phyloP scores from a whole-genome alignment of 495 filamentous ascomycete genomes.

The Neurospora sp. region DNA sequence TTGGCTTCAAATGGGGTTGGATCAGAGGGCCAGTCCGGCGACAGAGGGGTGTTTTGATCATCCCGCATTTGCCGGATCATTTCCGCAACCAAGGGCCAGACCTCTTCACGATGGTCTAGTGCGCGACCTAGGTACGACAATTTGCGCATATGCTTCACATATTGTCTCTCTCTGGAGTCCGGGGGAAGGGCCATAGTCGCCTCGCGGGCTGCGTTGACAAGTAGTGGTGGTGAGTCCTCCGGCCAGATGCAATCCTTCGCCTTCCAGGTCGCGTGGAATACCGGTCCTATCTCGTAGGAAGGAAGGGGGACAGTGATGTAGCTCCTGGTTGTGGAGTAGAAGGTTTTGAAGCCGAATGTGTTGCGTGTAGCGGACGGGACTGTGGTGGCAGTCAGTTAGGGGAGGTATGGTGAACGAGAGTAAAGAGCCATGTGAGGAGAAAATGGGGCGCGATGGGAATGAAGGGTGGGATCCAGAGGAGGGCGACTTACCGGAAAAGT shows the following conservation, averaged over 20 bases:
- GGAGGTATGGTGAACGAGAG: too few relatives aligned
- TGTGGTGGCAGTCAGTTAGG: background rate
- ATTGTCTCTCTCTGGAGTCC: background rate
- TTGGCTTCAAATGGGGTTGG: background rate
- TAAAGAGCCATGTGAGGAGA: too few relatives aligned
- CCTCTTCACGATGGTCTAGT: background rate
- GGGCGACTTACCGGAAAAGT: background rate
- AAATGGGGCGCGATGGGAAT: too few relatives aligned
- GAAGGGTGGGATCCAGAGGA: too few relatives aligned
- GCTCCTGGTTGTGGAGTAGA: background rate
- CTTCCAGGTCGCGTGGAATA: background rate
- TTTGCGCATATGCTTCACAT: background rate
- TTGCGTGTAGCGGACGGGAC: background rate
- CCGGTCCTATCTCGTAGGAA: background rate
- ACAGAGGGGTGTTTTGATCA: background rate
- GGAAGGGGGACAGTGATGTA: background rate
- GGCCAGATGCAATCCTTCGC: background rate
- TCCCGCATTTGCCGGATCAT: background rate
- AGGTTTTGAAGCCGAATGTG: background rate
- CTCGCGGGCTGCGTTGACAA: background rate
- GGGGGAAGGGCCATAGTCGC: background rate
- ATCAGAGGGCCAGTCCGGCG: background rate
- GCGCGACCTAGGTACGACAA: background rate
- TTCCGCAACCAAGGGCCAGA: background rate
- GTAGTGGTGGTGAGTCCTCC: rapidly evolving